Evolutionary conservation across 257 asterid genomes (phyloP).

Genomic region (Agastache rugosa): DNA sequence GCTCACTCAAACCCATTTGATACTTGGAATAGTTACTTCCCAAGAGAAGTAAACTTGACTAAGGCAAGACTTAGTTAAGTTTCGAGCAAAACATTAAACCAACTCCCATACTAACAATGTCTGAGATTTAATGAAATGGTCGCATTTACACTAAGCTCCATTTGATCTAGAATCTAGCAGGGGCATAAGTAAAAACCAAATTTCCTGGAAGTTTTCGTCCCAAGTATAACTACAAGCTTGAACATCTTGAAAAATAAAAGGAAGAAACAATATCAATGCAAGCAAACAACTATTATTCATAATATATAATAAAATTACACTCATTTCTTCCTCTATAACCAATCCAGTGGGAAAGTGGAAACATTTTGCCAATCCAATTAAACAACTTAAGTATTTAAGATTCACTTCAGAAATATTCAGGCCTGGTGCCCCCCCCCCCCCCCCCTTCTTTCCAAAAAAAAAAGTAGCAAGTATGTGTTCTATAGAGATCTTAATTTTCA

Average conservation of each 20-base stretch:
- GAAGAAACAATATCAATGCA: neutral
- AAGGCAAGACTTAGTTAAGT: slow-evolving; percentile 10
- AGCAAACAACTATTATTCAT: neutral
- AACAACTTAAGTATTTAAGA: neutral
- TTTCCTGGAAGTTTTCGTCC: neutral
- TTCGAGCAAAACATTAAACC: slow-evolving; percentile 17
- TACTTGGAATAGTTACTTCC: slow-evolving; percentile 20
- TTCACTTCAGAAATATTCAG: neutral
- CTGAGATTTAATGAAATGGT: neutral
- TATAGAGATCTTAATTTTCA: neutral
- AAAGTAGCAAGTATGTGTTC: neutral
- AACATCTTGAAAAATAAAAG: neutral
- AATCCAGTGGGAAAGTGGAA: neutral
- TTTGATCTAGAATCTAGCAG: neutral
- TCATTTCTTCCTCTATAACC: slow-evolving; percentile 11
- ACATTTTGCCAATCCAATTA: slow-evolving; percentile 13
- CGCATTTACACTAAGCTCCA: neutral
- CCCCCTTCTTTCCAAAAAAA: neutral
- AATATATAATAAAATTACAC: neutral
- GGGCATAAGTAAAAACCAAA: neutral
- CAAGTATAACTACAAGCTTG: slow-evolving; percentile 2
- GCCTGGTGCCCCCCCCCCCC: neutral
- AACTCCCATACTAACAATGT: neutral
- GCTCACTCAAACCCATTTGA: slow-evolving; percentile 14
- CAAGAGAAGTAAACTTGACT: slow-evolving; percentile 10